phyloP scores from a whole-genome alignment of 176 grass and related monocot species.

The Sorghum bicolor region DNA sequence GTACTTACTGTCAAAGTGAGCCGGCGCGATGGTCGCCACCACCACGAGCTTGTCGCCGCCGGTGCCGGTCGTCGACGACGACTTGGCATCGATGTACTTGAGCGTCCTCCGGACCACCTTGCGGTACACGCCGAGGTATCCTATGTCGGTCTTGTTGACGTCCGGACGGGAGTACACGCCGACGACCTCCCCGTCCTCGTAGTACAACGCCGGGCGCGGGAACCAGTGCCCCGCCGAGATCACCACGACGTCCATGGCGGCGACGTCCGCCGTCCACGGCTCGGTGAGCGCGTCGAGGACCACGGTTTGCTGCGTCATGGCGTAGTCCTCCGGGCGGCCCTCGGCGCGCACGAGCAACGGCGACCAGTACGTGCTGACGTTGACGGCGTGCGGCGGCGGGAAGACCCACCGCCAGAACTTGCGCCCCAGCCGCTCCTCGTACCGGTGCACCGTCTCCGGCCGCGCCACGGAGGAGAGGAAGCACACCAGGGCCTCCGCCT shows the following conservation, averaged over 20 bases:
- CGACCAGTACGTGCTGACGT: constrained; percentile 50
- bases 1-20: constrained; percentile 9
- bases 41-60: constrained; percentile 12
- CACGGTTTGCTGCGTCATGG: background rate
- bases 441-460: constrained; percentile 15
- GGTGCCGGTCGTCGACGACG: too few relatives aligned
- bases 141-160: constrained; percentile 8
- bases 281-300: constrained; percentile 32
- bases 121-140: constrained; percentile 8
- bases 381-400: constrained; percentile 28
- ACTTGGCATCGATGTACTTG: background rate
- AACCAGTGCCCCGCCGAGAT: constrained; percentile 45
- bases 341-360: constrained; percentile 34
- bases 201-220: constrained; percentile 24
- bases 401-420: constrained; percentile 40
- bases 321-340: constrained; percentile 25
- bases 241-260: constrained; percentile 23
- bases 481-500: constrained; percentile 42
- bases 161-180: constrained; percentile 21
- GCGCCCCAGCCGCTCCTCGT: constrained; percentile 22
- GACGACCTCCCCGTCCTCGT: constrained; percentile 31
- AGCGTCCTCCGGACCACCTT: constrained; percentile 30
- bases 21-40: constrained; percentile 20
- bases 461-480: constrained; percentile 22
- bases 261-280: constrained; percentile 25